phyloP scores from a whole-genome alignment of 768 basidiomycete species.

The Macrolepiota albuminosa region DNA sequence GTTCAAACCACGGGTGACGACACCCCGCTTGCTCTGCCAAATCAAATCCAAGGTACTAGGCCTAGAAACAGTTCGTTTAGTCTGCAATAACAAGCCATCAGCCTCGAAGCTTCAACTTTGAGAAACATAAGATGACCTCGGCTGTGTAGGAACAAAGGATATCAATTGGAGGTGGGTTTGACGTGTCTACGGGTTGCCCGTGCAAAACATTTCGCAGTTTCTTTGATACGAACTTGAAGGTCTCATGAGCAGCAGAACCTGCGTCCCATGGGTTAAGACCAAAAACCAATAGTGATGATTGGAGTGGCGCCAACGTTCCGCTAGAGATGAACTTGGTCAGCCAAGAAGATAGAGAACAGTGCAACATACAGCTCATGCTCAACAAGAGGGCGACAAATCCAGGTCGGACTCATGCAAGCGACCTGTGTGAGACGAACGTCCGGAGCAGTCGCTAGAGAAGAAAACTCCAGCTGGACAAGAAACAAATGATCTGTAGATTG shows the following conservation, averaged over 20 bases:
- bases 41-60: constrained; percentile 41
- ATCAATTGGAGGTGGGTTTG: constrained; percentile 48
- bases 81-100: constrained; percentile 12
- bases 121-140: constrained; percentile 30
- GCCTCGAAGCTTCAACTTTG: constrained; percentile 1
- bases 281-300: constrained; percentile 42
- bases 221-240: constrained; percentile 43
- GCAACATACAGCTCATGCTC: constrained; percentile 38
- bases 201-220: constrained; percentile 49
- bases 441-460: constrained; percentile 38
- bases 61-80: constrained; percentile 19
- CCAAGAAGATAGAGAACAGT: constrained; percentile 4
- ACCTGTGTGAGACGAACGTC: constrained; percentile 52
- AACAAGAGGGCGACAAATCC: constrained; percentile 47
- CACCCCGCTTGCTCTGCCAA: constrained; percentile 44
- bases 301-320: constrained; percentile 38
- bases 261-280: constrained; percentile 34
- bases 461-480: constrained; percentile 49
- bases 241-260: constrained; percentile 34
- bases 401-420: constrained; percentile 61
- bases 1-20: constrained; percentile 29
- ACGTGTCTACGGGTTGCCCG: constrained; percentile 34
- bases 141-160: constrained; percentile 45
- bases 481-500: constrained; percentile 45
- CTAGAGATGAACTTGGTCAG: constrained; percentile 23